Percentiles rank a stretch among this genome's conserved stretches.
phyloP scores from a whole-genome alignment of 73 alveolate species.

The Paramecium primaurelia region DNA sequence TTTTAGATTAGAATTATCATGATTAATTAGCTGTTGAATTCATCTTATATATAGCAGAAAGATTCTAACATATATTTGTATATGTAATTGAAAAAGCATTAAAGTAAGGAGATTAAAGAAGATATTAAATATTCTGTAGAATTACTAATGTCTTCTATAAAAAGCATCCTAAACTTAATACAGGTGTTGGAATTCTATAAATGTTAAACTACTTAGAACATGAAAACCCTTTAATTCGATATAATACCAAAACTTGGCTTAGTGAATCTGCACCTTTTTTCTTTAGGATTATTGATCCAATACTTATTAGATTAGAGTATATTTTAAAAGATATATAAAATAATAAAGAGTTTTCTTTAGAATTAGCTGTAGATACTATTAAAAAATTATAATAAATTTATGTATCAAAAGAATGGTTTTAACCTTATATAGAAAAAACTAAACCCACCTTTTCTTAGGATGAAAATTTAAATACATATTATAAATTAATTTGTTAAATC shows the following conservation, averaged over 20 bases:
- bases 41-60: background rate
- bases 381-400: background rate
- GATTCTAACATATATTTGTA: background rate
- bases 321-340: background rate
- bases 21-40: background rate
- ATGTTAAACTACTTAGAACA: slow-evolving; percentile 70
- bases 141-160: background rate
- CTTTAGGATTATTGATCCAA: slow-evolving; percentile 68
- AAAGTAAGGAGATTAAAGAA: background rate
- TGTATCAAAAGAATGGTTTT: background rate
- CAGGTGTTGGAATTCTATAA: slow-evolving; percentile 69
- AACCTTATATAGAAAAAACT: background rate
- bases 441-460: background rate
- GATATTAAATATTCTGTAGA: slow-evolving; percentile 35
- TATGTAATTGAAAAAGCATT: background rate
- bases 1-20: slow-evolving; percentile 8
- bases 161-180: slow-evolving; percentile 57
- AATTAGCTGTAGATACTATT: background rate
- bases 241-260: slow-evolving; percentile 73
- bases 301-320: slow-evolving; percentile 56
- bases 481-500: background rate
- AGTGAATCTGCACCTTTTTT: slow-evolving; percentile 61
- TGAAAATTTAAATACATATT: background rate
- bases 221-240: slow-evolving; percentile 70
- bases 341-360: background rate